Base-by-base conservation (phyloP, 2,329 filamentous ascomycete species). In the Penicillium sp. region DNA sequence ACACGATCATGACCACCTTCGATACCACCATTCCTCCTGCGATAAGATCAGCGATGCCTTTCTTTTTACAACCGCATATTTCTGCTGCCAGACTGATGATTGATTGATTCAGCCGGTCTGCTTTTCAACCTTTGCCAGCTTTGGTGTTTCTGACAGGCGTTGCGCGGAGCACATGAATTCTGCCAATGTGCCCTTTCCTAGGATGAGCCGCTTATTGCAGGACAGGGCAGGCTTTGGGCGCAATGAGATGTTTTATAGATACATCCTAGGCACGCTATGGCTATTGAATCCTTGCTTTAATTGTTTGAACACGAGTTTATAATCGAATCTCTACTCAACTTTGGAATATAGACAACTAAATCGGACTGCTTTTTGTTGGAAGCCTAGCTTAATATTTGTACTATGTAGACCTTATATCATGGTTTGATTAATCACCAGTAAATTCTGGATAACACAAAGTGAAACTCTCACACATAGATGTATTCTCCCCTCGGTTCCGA, bases 81-180 rank as follows among this genome's bases (percentile, higher is more conserved):
- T 43, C 7, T 44, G 29, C 42, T 43, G 21, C 29, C 45, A 61
- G 55, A 63, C 43, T 64, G 55, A 54, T 61, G 55, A 63, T 47
- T 64, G 57, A 52, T 61, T 50, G 10, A 19, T 24, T 16, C 43
- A 45, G 50, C 42, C 42, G 21, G 52, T 50, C 43, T 33, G 5
- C 21, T 44, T 46, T 42, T 47, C 42, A 47, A 51, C 35, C n/a
- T 19, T 60, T 52, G 48, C 26, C 48, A 52, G 55, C 57, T 52
- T 49, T 49, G 61, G 62, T 58, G 62, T 62, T 64, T 56, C 42
- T 52, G 47, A 58, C 22, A 47, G 64, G 65, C 58, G 60, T 62
- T 61, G 3, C 45, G 35, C n/a, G 43, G 33, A 44, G 56, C 22
- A 55, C 45, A 46, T 56, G 52, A 21, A 48, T 42, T 49, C 35